Evolutionary conservation across 208 protist species (phyloP), one percentile per base, ranked within the genome.

Genomic region (Trypanosoma rangeli): DNA sequence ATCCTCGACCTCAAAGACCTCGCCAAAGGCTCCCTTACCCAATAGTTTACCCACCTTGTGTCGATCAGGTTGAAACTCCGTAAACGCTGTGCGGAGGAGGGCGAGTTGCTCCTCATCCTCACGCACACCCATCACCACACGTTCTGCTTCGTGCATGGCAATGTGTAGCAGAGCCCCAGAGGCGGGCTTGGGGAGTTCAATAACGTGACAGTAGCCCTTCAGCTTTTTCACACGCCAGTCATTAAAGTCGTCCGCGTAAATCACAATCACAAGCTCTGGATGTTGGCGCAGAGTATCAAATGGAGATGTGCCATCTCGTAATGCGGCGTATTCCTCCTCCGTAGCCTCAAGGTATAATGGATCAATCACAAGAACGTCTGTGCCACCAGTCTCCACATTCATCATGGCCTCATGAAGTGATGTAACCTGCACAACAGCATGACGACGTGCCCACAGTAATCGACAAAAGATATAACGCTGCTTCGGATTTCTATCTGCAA

Each of bases 1-100:
- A 78, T 97, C 88, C 70, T 88, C 79, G 9, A 94, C 93, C 67
- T 95, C 89, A 77, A 85, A 93, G 10, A 97, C 93, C 48, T 95
- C 89, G 56, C 93, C 93, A 67, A 95, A 97, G 48, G 84, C 65
- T 58, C 93, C 93, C 44, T 83, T 89, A 35, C 93, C 93, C 52
- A 97, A 73, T 24, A 91, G 55, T 31, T 70, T 70, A 31, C 76
- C 81, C 7, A 94, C 48, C 62, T 89, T 85, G 75, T 93, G 83
- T 24, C 85, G 79, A 54, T 86, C 81, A 28, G 22, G 24, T 49
- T 71, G 65, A 58, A 64, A 69, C 46, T 74, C 42, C 20, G 76
- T 84, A 77, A 96, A 96, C 62, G 87, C 89, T 53, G 79, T 79
- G 9, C 90, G 84, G 22, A 96, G 78, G n/a, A 83, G 60, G 18